Conservation (phyloP, 192 early-diverging fungal genomes). For the Coemansia sp. region DNA sequence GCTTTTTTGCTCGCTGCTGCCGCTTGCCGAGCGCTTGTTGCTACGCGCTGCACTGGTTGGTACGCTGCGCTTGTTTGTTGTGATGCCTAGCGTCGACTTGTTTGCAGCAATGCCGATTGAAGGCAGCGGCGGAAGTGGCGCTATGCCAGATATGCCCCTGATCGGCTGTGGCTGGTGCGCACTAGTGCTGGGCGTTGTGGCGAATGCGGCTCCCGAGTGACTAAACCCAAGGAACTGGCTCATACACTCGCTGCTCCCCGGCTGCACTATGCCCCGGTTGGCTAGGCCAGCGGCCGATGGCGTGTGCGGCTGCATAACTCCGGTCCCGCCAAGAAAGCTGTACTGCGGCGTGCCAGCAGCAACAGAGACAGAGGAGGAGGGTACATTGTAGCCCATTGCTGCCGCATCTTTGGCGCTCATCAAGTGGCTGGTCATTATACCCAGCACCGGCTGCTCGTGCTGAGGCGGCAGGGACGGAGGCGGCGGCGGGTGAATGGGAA, state of each 20-base stretch:
- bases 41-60: not conserved
- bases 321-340: not conserved
- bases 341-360: not conserved
- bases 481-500: conserved; percentile 40
- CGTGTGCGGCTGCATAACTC: not conserved
- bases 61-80: not conserved
- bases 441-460: conserved; percentile 14
- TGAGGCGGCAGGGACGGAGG: conserved; percentile 7
- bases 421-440: not conserved
- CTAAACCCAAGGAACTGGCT: not conserved
- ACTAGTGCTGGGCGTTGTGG: not conserved
- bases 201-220: not conserved
- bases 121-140: not conserved
- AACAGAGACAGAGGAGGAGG: not conserved
- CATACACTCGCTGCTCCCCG: not conserved
- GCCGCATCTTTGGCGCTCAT: not conserved
- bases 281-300: not conserved
- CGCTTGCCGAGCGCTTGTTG: not conserved
- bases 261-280: not conserved
- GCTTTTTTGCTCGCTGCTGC: not conserved
- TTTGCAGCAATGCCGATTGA: not conserved
- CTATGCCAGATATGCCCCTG: not conserved
- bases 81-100: not conserved
- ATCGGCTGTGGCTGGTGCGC: conserved; percentile 1
- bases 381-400: not conserved